Evolutionary conservation across 805 yeast genomes (phyloP).

Genomic region (Sungouiozyma intestinalis): DNA sequence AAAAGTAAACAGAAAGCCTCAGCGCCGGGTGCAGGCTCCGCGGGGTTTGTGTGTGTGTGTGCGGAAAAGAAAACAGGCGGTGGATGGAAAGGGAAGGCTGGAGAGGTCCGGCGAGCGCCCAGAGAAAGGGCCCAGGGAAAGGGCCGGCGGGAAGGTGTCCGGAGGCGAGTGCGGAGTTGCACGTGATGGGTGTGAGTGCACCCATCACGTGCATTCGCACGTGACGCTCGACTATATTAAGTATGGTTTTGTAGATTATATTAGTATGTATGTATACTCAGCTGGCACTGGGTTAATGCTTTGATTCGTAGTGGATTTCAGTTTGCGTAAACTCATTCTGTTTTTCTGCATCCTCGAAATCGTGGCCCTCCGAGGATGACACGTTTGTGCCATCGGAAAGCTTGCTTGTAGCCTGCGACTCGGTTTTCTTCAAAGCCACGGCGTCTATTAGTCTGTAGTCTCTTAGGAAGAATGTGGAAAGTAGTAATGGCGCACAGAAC

Average conservation of each 20-base stretch:
- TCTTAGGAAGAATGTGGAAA: constrained; percentile 39
- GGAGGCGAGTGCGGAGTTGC: no score
- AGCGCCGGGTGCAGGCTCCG: no score
- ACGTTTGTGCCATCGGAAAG: not conserved
- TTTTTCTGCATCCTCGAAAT: constrained; percentile 1
- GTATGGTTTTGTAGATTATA: not conserved
- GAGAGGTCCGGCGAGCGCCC: no score
- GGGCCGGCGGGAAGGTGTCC: not conserved
- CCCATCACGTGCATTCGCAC: no score
- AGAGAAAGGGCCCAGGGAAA: not conserved
- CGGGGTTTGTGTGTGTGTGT: no score
- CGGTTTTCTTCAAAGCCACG: constrained; percentile 9
- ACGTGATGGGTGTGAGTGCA: no score
- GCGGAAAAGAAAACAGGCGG: no score
- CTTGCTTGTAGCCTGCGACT: not conserved
- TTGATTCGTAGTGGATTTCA: not conserved
- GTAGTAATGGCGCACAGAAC: constrained; percentile 44
- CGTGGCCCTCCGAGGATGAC: not conserved
- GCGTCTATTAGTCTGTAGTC: constrained; percentile 35
- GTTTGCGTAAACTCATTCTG: not conserved
- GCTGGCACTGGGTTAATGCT: not conserved
- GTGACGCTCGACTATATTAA: not conserved
- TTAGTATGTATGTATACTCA: not conserved
- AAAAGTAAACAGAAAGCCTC: no score
- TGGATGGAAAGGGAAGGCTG: no score